Conservation (phyloP, 805 yeast species). For the Barnettozyma sp. region DNA sequence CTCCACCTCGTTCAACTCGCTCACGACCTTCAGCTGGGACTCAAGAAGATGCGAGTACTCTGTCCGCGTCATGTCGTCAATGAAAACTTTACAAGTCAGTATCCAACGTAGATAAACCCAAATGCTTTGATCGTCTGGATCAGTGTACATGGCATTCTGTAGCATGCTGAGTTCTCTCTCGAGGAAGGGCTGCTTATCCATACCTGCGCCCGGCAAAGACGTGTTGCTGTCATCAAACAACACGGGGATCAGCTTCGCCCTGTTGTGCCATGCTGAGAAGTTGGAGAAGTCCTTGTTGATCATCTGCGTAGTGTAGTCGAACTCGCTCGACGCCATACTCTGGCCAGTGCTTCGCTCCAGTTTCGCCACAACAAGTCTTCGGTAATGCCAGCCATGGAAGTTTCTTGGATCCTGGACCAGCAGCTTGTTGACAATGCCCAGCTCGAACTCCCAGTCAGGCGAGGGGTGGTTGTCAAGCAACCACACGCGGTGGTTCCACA, state of each 20-base stretch:
- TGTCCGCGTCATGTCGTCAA: constrained; percentile 20
- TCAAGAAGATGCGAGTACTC: constrained; percentile 35
- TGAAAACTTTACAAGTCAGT: constrained; percentile 30
- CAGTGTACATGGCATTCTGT: constrained; percentile 83
- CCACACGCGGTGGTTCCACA: constrained; percentile 94
- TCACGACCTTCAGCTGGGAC: constrained; percentile 40
- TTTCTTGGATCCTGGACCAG: constrained; percentile 73
- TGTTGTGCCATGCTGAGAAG: constrained; percentile 93
- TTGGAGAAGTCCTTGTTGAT: constrained; percentile 83
- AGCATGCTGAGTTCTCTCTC: constrained; percentile 57
- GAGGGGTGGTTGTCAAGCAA: constrained; percentile 45
- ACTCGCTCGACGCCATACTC: constrained; percentile 44
- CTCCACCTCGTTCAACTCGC: constrained; percentile 68
- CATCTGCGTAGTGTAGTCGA: constrained; percentile 68
- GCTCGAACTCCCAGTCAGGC: constrained; percentile 65
- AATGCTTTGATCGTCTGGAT: constrained; percentile 88
- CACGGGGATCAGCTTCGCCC: constrained; percentile 60
- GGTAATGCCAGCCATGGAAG: constrained; percentile 93
- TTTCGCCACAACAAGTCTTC: constrained; percentile 58
- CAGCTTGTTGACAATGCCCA: constrained; percentile 61
- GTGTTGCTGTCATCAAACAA: constrained; percentile 34
- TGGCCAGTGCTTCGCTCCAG: constrained; percentile 24
- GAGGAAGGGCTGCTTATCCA: constrained; percentile 34
- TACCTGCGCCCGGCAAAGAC: constrained; percentile 18
- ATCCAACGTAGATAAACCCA: constrained; percentile 91